Evolutionary conservation across 352 stramenopile genomes (phyloP).

Genomic region (Pythium scleroteichum): DNA sequence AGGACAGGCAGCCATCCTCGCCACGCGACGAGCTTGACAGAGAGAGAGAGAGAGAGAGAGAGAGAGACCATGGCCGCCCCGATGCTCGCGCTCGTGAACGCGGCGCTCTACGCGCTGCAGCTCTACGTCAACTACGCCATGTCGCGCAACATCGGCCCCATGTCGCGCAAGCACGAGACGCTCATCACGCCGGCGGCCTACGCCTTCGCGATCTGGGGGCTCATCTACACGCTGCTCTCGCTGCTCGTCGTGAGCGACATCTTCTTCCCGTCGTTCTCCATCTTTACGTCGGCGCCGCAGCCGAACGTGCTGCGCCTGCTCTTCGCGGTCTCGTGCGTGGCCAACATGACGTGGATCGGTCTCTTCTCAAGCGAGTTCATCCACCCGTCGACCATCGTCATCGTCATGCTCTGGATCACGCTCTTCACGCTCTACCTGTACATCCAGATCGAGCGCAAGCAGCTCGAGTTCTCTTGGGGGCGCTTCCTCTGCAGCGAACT

Average conservation of each 20-base stretch:
- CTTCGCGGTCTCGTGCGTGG: slow-evolving; percentile 63
- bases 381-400: slow-evolving; percentile 49
- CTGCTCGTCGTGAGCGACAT: slow-evolving; percentile 33
- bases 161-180: slow-evolving; percentile 64
- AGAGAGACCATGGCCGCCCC: slow-evolving; percentile 26
- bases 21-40: neutral
- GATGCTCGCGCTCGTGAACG: slow-evolving; percentile 51
- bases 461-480: slow-evolving; percentile 37
- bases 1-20: no score
- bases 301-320: slow-evolving; percentile 49
- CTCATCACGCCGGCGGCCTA: slow-evolving; percentile 75
- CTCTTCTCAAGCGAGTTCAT: slow-evolving; percentile 73
- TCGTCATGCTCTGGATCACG: slow-evolving; percentile 63
- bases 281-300: slow-evolving; percentile 51
- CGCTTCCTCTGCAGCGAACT: slow-evolving; percentile 62
- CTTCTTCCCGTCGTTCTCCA: slow-evolving; percentile 49
- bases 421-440: slow-evolving; percentile 66
- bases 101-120: slow-evolving; percentile 63
- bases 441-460: slow-evolving; percentile 42
- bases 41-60: neutral
- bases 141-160: slow-evolving; percentile 35
- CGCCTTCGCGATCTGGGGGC: slow-evolving; percentile 78
- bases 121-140: slow-evolving; percentile 59
- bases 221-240: slow-evolving; percentile 75
- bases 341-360: slow-evolving; percentile 72